Base-by-base conservation (phyloP, 805 yeast genomes). In the Candida michaelii region DNA sequence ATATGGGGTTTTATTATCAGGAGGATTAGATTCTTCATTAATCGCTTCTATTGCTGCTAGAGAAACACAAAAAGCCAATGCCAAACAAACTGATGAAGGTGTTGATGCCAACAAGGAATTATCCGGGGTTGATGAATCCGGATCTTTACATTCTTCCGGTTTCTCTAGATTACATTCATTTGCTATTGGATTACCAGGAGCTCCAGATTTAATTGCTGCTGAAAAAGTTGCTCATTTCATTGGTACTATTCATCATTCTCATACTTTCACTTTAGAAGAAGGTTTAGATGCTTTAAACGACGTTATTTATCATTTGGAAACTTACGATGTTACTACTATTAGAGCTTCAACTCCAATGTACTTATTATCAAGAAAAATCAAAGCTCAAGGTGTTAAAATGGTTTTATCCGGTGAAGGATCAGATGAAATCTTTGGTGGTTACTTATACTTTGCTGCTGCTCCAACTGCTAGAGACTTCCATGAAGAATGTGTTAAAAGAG, bases 291-390 rank as follows among this genome's bases (percentile, higher is more conserved):
- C 99, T 8, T 78, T 93, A 54, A 78, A 83, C 55, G 99, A 93
- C 65, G 98, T 91, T 45, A 93, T 93, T 55, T 82, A 82, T 71
- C 97, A 91, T 70, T 78, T 93, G 65, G 99, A 93, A 74, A 93
- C 99, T 27, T 93, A 84, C 60, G 99, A 93, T 65, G 99, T 93
- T 52, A 93, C 99, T 54, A 93, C 99, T 39, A 90, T 93, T 63
- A 83, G 99, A 71, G 99, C 99, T 25, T 90, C 98, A 8, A 93
- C 99, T 31, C 99, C 99, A 54, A 93, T 93, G 99, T 93, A 90
- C 76, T 73, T 93, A 58, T 74, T 93, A 53, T 85, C 96, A 12
- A 80, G 99, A 69, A 93, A 93, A 74, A 93, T 93, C 75, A 93
- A 93, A 76, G 99, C 99, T 40, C 97, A 91, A 71, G 99, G 99